Percentiles rank a stretch among this genome's conserved stretches.
phyloP scores from a whole-genome alignment of 2,329 filamentous ascomycete genomes.

The Aspergillus melleus region DNA sequence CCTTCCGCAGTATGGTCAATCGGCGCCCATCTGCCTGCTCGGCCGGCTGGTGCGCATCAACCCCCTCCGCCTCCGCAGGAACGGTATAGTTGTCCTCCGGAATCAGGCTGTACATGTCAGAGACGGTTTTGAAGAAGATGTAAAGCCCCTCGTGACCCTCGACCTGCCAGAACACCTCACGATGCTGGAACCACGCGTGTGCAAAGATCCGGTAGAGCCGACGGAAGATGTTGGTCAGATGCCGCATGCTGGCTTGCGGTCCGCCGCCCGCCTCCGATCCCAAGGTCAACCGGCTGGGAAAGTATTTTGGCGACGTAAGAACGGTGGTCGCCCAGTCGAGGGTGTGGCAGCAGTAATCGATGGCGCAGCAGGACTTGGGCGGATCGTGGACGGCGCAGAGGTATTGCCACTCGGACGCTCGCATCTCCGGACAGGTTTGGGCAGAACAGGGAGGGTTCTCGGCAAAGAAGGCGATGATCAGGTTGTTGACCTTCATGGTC shows the following conservation, averaged over 20 bases:
- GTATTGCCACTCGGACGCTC: conserved; percentile 98
- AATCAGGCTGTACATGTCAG: conserved; percentile 85
- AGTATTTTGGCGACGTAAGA: conserved; percentile 91
- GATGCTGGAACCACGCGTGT: conserved; percentile 97
- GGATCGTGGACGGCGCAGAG: conserved; percentile 96
- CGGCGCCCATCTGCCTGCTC: conserved; percentile 31
- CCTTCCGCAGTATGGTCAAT: conserved; percentile 40
- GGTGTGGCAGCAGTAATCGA: conserved; percentile 98
- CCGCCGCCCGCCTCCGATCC: conserved; percentile 49
- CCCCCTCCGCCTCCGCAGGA: conserved; percentile 85
- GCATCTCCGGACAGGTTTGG: conserved; percentile 94
- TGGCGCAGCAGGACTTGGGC: conserved; percentile 94
- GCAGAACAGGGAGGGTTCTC: conserved; percentile 87
- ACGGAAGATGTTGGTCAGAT: conserved; percentile 92
- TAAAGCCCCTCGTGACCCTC: conserved; percentile 91
- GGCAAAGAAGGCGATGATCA: conserved; percentile 90
- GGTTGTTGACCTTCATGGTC: conserved; percentile 87
- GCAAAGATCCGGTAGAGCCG: conserved; percentile 95
- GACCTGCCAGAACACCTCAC: conserved; percentile 91
- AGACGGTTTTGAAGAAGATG: conserved; percentile 95
- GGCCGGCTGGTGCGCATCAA: conserved; percentile 53
- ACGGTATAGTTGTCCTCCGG: conserved; percentile 95
- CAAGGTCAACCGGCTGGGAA: conserved; percentile 76
- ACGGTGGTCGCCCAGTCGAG: conserved; percentile 97
- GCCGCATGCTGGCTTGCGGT: conserved; percentile 52